These are phyloP conservation scores for Neurospora sp. DNA, from an alignment of 495 filamentous ascomycete genomes.

Conservation along the genomic window DNA sequence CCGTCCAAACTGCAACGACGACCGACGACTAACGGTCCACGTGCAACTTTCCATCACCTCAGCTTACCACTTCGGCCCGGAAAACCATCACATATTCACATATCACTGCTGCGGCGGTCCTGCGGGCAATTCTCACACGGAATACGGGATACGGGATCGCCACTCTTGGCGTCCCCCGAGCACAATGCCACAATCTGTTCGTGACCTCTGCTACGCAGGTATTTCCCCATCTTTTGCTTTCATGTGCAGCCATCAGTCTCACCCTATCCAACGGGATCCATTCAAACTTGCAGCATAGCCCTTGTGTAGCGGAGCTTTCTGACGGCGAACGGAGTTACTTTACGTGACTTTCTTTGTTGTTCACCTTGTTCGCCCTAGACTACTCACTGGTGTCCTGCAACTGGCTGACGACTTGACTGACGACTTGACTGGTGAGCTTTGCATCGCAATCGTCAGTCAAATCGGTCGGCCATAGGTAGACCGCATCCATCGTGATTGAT, in stretches of 20 bases:
- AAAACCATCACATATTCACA: neutral
- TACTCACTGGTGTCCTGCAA: neutral
- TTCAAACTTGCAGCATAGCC: neutral
- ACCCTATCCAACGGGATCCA: neutral
- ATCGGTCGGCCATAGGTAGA: neutral
- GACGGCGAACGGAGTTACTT: neutral
- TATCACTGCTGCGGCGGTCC: neutral
- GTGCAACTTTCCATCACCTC: neutral
- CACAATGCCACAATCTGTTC: neutral
- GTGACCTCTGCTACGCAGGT: neutral
- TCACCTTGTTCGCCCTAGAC: neutral
- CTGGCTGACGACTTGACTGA: neutral
- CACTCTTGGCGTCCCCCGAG: neutral
- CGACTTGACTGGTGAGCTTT: neutral
- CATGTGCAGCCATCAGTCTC: neutral
- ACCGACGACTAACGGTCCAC: neutral
- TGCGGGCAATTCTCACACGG: neutral
- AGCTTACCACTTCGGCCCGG: neutral
- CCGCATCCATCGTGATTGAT: neutral
- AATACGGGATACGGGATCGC: neutral
- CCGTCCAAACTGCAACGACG: neutral
- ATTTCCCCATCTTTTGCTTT: neutral
- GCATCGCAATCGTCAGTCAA: neutral
- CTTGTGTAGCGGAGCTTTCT: neutral
- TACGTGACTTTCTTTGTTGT: neutral